phyloP scores from a whole-genome alignment of 371 early-diverging fungal genomes.

The Mortierella sp. region DNA sequence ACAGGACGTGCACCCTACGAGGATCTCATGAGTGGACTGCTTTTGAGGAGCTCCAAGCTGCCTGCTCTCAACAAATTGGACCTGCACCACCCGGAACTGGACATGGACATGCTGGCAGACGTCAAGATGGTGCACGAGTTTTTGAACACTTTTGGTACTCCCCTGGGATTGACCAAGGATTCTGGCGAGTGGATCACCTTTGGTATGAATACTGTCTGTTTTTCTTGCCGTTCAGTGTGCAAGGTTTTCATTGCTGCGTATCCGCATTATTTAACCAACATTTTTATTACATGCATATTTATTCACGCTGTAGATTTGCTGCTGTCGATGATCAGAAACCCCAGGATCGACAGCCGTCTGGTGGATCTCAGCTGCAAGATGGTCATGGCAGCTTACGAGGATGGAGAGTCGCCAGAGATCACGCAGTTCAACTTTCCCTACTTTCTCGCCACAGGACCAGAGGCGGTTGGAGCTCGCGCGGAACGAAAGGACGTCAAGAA shows the following conservation, averaged over 20 bases:
- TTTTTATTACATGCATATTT: not conserved
- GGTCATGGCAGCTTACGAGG: slow-evolving; percentile 49
- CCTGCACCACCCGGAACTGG: slow-evolving; percentile 28
- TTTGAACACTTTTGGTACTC: slow-evolving; percentile 50
- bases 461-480: slow-evolving; percentile 6
- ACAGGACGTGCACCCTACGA: slow-evolving; percentile 54
- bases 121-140: slow-evolving; percentile 57
- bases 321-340: slow-evolving; percentile 47
- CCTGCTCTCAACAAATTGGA: slow-evolving; percentile 41
- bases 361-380: slow-evolving; percentile 46
- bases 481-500: slow-evolving; percentile 35
- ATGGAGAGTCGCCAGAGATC: slow-evolving; percentile 21
- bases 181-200: slow-evolving; percentile 54
- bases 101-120: slow-evolving; percentile 56
- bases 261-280: not conserved
- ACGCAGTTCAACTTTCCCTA: slow-evolving; percentile 42
- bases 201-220: too few relatives aligned
- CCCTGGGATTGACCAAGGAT: slow-evolving; percentile 45
- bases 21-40: slow-evolving; percentile 41
- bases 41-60: slow-evolving; percentile 38
- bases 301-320: slow-evolving; percentile 20
- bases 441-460: slow-evolving; percentile 42
- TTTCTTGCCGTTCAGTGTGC: too few relatives aligned
- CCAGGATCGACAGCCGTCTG: slow-evolving; percentile 42
- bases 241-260: not conserved